phyloP scores from a whole-genome alignment of 345 rosid genomes.

The Cardiospermum halicacabum region DNA sequence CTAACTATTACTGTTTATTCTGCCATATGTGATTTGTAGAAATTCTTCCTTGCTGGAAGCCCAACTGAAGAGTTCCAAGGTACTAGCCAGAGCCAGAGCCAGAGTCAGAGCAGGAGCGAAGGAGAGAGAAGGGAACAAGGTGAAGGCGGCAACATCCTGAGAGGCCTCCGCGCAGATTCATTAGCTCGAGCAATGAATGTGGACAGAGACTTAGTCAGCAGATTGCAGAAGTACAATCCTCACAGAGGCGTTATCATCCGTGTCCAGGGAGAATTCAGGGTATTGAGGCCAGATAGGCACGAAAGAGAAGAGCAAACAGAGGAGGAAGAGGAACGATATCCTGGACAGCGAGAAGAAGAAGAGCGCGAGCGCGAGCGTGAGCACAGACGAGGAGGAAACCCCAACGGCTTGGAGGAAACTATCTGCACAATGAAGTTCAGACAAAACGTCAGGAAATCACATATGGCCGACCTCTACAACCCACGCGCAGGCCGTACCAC shows the following conservation, averaged over 20 bases:
- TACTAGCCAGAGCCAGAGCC: background rate
- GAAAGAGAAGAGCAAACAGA: slow-evolving; percentile 13
- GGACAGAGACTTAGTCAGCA: slow-evolving; percentile 37
- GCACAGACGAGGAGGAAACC: background rate
- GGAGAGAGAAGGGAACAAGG: slow-evolving; percentile 6
- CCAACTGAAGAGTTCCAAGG: slow-evolving; percentile 22
- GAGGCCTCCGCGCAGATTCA: slow-evolving; percentile 36
- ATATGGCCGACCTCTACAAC: slow-evolving; percentile 48
- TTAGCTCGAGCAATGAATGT: slow-evolving; percentile 44
- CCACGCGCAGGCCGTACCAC: slow-evolving; percentile 61
- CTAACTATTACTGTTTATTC: background rate
- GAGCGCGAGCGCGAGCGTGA: too few species aligned
- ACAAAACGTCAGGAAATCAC: slow-evolving; percentile 45
- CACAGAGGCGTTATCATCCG: slow-evolving; percentile 53
- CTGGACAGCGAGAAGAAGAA: background rate
- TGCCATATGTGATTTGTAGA: slow-evolving; percentile 24
- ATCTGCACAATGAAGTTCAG: slow-evolving; percentile 42
- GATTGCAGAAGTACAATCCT: slow-evolving; percentile 35
- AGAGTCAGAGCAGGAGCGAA: background rate
- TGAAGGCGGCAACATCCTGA: slow-evolving; percentile 32
- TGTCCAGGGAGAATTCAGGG: slow-evolving; percentile 31
- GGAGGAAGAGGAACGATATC: background rate
- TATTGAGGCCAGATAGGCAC: slow-evolving; percentile 25
- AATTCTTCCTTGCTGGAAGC: slow-evolving; percentile 49
- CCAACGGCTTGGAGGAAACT: slow-evolving; percentile 59